Percentiles rank a stretch among this genome's conserved stretches.
Evolutionary conservation across 2,329 filamentous ascomycete genomes (phyloP).

Genomic region (Coniosporium tulheliwenetii): DNA sequence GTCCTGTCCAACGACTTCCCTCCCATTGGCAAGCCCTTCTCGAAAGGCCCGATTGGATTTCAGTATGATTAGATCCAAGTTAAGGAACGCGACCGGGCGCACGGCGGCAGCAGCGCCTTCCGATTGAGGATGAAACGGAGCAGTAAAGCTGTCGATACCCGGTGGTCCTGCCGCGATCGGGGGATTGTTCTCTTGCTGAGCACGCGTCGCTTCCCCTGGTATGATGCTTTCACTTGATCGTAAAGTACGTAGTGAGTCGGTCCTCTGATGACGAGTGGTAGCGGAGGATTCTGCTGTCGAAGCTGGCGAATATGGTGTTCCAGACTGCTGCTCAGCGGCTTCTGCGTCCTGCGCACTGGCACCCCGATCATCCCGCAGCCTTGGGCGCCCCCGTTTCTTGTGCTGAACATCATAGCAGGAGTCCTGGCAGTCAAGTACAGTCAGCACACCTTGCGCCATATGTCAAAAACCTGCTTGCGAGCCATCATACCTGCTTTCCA

Average conservation of each 20-base stretch:
- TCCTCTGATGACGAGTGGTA: neutral
- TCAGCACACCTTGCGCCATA: constrained; percentile 2
- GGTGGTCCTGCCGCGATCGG: no score
- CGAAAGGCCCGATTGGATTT: constrained; percentile 29
- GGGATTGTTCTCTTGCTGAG: no score
- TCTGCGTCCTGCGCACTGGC: constrained; percentile 16
- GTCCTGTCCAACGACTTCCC: constrained; percentile 20
- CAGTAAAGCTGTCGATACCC: neutral
- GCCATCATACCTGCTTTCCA: constrained; percentile 44
- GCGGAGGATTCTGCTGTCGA: neutral
- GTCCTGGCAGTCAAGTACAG: constrained; percentile 35
- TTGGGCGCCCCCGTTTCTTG: constrained; percentile 67
- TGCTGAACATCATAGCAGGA: constrained; percentile 72
- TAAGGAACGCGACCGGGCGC: constrained; percentile 24
- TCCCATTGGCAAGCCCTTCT: constrained; percentile 22
- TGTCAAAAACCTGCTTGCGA: no score
- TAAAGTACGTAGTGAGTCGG: neutral
- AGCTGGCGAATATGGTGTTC: constrained; percentile 2
- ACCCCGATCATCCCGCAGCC: constrained; percentile 58
- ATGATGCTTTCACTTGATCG: neutral
- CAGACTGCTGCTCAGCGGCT: constrained; percentile 13
- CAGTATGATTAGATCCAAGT: constrained; percentile 30
- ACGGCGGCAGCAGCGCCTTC: constrained; percentile 4
- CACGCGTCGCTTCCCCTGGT: neutral
- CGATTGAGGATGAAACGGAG: neutral